phyloP scores from a whole-genome alignment of 768 basidiomycete genomes.

The Crucibulum laeve region DNA sequence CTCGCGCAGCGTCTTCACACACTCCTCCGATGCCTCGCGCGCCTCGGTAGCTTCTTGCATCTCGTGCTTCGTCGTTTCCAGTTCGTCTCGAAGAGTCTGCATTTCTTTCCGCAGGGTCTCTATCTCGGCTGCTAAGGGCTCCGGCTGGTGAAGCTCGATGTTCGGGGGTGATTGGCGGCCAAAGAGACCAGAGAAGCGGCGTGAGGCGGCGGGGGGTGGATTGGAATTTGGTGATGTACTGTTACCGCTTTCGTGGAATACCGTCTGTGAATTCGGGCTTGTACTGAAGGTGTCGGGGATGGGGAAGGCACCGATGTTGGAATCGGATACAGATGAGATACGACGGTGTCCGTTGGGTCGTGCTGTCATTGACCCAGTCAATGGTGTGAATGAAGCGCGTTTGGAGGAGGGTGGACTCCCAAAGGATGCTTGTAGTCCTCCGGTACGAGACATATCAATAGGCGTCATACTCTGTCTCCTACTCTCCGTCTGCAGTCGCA shows the following conservation, averaged over 20 bases:
- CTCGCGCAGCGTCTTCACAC: slow-evolving; percentile 75
- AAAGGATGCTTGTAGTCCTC: slow-evolving; percentile 25
- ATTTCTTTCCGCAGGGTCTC: slow-evolving; percentile 63
- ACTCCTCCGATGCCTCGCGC: slow-evolving; percentile 81
- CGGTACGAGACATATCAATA: slow-evolving; percentile 54
- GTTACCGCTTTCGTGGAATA: too few species aligned
- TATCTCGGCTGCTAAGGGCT: slow-evolving; percentile 33
- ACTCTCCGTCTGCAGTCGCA: slow-evolving; percentile 81
- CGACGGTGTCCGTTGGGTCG: slow-evolving; percentile 57
- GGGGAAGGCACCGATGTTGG: neutral
- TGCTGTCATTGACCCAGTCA: slow-evolving; percentile 49
- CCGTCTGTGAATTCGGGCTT: slow-evolving; percentile 27
- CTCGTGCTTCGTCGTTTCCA: slow-evolving; percentile 64
- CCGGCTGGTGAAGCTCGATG: slow-evolving; percentile 23
- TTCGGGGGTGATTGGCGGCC: slow-evolving; percentile 45
- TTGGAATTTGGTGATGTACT: too few species aligned
- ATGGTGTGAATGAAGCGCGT: slow-evolving; percentile 71
- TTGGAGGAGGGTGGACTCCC: slow-evolving; percentile 52
- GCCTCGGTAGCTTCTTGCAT: slow-evolving; percentile 79
- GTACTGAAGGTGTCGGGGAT: slow-evolving; percentile 14
- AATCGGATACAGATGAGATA: slow-evolving; percentile 69
- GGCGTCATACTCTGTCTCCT: slow-evolving; percentile 55
- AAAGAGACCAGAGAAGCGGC: slow-evolving; percentile 50
- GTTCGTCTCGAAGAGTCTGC: slow-evolving; percentile 44
- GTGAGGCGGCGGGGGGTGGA: slow-evolving; percentile 19